Evolutionary conservation across 257 asterid genomes (phyloP), one percentile per base, ranked within the genome.

Genomic region (Solanum appendiculatum): DNA sequence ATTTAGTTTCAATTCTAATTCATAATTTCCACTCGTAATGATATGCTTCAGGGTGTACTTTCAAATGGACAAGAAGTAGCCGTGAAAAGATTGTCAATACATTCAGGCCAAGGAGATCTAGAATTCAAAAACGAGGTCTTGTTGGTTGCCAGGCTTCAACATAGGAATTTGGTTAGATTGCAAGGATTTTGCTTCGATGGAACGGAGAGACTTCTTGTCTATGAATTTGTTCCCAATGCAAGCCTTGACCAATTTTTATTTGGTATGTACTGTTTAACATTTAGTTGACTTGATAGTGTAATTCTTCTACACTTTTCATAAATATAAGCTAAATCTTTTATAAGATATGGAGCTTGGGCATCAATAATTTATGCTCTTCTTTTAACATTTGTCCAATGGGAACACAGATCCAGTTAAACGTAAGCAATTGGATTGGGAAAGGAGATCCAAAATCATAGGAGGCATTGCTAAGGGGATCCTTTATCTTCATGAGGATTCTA

Each of bases 171-270:
- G 80, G 46, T 70, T 70, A 70, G 80, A 18, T 34, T 70, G 15
- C 80, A 5, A 2, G 80, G 80, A 70, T 70, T 70, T 70, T 70
- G 80, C 14, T 39, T 70, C 5, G 80, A 33, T 34, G 46, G 44
- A 70, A 34, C 27, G 18, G 80, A 70, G 80, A 70, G 44, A 34
- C 46, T 70, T 70, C 80, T 70, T 18, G 27, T 90, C 0, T 90
- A 89, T 83, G 91, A 90, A 40, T 90, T 63, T 70, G 70, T 90
- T 34, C 88, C 89, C 0, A 90, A 89, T 60, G 86, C 70, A 58
- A 87, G 92, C 81, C 91, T 90, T 7, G 90, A 87, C 31, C 29
- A 51, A 51, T 51, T 89, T 42, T 87, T 90, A 16, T 89, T 87
- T 77, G 91, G 92, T 90, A 18, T 6, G 84, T 31, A 13, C 86